Percentiles rank a stretch among this genome's conserved stretches.
phyloP scores from a whole-genome alignment of 176 grass and related monocot genomes.

The Aegilops sharonensis region DNA sequence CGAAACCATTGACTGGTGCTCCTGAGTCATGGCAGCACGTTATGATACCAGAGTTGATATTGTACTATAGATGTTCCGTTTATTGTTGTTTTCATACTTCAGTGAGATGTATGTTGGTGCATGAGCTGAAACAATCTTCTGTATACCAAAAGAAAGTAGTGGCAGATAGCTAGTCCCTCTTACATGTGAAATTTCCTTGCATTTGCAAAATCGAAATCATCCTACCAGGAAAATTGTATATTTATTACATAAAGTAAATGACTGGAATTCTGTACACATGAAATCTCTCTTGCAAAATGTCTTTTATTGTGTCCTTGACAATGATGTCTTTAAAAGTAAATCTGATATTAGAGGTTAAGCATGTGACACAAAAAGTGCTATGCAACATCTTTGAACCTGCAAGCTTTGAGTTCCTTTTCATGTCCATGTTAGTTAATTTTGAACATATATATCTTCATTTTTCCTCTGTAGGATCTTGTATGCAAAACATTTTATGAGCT shows the following conservation, averaged over 20 bases:
- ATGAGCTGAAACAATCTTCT: not conserved
- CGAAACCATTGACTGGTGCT: not conserved
- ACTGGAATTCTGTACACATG: not conserved
- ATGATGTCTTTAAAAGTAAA: conserved; percentile 10
- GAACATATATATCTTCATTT: conserved; percentile 14
- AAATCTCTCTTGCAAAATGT: not conserved
- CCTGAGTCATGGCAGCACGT: not conserved
- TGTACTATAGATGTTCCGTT: conserved; percentile 10
- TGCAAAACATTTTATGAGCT: conserved; percentile 99
- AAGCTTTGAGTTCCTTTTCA: conserved; percentile 15
- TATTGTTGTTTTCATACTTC: conserved; percentile 8
- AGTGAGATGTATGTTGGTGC: not conserved
- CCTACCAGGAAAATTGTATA: not conserved
- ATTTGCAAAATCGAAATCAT: conserved; percentile 13
- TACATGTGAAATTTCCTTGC: conserved; percentile 4
- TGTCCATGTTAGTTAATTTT: conserved; percentile 23
- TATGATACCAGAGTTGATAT: conserved; percentile 19
- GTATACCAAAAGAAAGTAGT: not conserved
- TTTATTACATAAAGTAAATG: conserved; percentile 13
- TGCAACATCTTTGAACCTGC: conserved; percentile 27
- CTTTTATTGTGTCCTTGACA: not conserved
- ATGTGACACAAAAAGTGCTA: conserved; percentile 19
- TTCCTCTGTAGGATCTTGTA: conserved; percentile 74
- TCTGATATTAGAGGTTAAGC: not conserved
- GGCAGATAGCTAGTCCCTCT: conserved; percentile 25